Base-by-base conservation (phyloP, 805 yeast genomes). In the Monosporozyma siamensis region DNA sequence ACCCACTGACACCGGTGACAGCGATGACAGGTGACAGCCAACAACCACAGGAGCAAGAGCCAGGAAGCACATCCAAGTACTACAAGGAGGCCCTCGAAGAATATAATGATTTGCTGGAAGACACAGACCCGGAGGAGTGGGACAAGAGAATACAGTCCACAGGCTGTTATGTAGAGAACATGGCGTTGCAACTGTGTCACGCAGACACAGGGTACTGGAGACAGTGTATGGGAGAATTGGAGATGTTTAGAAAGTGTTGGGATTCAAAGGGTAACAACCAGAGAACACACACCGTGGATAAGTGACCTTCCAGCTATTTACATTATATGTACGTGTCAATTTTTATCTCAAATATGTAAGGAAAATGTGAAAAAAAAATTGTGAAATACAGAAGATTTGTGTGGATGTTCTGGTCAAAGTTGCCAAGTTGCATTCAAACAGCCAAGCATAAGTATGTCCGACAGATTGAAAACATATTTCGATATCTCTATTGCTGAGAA, bases 121-220 rank as follows among this genome's bases (percentile, higher is more conserved):
- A 76, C 41, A 80, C 75, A 40, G 81, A 76, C 45, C 84, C 82
- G 1, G 44, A 41, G n/a, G 85, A 73, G 40, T 82, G 89, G 89
- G 92, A 85, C 54, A 61, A 71, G 55, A 65, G 95, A 46, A 85
- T 85, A 39, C 71, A 69, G 23, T 70, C 78, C 26, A 84, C 95
- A 0, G 95, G 95, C 1, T 85, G 95, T 42, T 55, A 51, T 66
- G 82, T 72, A 24, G 89, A 85, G 54, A 85, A 85, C 52, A 61
- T 79, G 55, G 75, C 75, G 12, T 64, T 85, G 25, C 85, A 80
- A 41, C 61, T 84, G 26, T 85, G 95, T 51, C 88, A 82, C 55
- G 88, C 87, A 3, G 94, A 83, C 45, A 80, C 80, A 1, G 77
- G 77, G 23, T 94, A 85, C 56, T 85, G 95, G 95, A 64, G 94